Evolutionary conservation across 257 asterid genomes (phyloP), one percentile per base, ranked within the genome.

Genomic region (Nicotiana benthamiana): DNA sequence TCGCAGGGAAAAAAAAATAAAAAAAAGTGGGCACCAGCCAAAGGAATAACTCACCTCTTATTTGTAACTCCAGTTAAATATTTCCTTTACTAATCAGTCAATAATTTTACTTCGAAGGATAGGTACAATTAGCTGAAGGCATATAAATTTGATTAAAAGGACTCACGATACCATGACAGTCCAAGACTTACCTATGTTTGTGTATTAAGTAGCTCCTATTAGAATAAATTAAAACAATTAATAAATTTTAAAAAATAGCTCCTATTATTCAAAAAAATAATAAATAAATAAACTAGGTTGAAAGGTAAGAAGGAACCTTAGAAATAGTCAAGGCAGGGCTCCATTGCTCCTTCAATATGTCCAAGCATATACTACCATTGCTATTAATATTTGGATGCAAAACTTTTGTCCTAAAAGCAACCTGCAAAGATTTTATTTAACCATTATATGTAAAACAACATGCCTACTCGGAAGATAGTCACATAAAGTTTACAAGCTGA

Each of bases 281-380:
- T 12, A 8, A 7, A 46, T 6, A 34, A 34, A 6, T n/a, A 68
- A 22, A 8, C 16, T 9, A 68, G 70, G 46, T 72, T 48, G 62
- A 56, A 17, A 34, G 18, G 20, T 56, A 34, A 60, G 43, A 59
- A 27, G n/a, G 22, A 66, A 82, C 85, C 85, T 82, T 82, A 36
- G 85, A 82, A 77, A 82, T 78, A 65, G 85, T 82, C 20, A 82
- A 79, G 64, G 85, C 85, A 4, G 85, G 85, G 82, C 85, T 82
- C 82, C 85, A 82, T n/a, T 82, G 82, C 51, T 82, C 85, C 85
- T 82, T 82, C 85, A 82, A 78, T 76, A 82, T 82, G 64, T 82
- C 85, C 57, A 82, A 81, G 80, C 85, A 82, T 53, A 82, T 82
- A 18, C 85, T 82, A 12, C 85, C 85, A 67, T 82, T 82, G 80